Evolutionary conservation across 2,329 filamentous ascomycete species (phyloP), one percentile per base, ranked within the genome.

Genomic region (Xylaria sp.): DNA sequence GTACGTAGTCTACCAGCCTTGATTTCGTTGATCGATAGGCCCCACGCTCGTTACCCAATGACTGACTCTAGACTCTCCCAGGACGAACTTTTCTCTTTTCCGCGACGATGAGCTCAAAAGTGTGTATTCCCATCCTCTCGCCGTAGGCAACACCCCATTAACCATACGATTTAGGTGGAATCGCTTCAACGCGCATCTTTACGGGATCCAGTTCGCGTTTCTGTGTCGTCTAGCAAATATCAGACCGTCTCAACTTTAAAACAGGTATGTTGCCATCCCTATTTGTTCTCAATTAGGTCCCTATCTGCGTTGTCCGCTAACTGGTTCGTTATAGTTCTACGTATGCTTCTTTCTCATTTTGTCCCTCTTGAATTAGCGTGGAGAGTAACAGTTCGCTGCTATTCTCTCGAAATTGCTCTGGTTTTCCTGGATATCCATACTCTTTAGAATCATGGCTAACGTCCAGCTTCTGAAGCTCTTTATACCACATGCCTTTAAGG

Each of bases 181-280:
- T 92, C 89, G 54, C 81, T 99, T 47, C 95, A 98, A 75, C 87
- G 95, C 54, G 95, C 95, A 19, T 93, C 91, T 63, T 82, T 99
- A 56, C 88, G 87, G 44, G 93, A 96, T 70, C 94, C 94, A 0
- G 82, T 96, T 6, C 86, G 91, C 29, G 90, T 98, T 60, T 91
- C 88, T 73, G 89, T 97, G 72, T 92, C 88, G 62, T 86, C 85
- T 58, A 92, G 85, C 76, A 93, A 92, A 73, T 95, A 97, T 77
- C 92, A 96, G 77, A 97, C 93, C 1, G 95, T 97, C 31, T 89
- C 91, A 1, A 96, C 92, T 1, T 83, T 99, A 4, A 83, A 95
- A 17, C 93, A 97, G 48, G 54, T 62, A n/a, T 37, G 54, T 17
- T 9, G 3, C 27, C 8, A 10, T 21, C 19, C 23, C 10, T 15